Conservation (phyloP, 2,329 filamentous ascomycete genomes). For the Cephalotrichum gorgonifer region DNA sequence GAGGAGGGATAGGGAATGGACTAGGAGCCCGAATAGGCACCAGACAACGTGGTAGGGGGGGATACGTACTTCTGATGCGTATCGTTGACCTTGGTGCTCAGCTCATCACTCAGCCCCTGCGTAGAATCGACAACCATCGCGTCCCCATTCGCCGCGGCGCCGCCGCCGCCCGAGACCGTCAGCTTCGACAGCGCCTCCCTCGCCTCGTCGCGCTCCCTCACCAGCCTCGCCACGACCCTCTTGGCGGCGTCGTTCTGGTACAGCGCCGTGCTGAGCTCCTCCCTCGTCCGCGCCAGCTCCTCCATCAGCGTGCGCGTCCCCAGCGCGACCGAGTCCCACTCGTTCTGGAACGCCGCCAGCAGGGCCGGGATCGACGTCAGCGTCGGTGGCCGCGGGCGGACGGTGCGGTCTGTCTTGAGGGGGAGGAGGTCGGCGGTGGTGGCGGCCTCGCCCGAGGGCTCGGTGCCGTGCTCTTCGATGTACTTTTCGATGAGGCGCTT, state of each 20-base stretch:
- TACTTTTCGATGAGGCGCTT: conserved; percentile 92
- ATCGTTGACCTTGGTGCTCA: conserved; percentile 65
- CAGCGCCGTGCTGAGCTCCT: conserved; percentile 85
- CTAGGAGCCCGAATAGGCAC: no score
- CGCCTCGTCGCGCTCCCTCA: conserved; percentile 87
- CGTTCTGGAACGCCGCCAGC: conserved; percentile 90
- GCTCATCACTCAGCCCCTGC: conserved; percentile 60
- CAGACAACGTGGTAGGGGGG: no score
- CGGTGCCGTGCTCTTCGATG: conserved; percentile 84
- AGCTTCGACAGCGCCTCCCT: conserved; percentile 80
- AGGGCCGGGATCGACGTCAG: conserved; percentile 94
- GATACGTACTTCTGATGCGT: conserved; percentile 65
- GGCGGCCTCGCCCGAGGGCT: conserved; percentile 82
- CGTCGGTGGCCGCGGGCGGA: conserved; percentile 82
- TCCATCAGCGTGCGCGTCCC: conserved; percentile 88
- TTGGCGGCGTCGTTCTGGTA: conserved; percentile 98
- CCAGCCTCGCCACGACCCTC: conserved; percentile 81
- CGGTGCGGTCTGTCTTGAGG: conserved; percentile 71
- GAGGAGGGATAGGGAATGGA: background rate
- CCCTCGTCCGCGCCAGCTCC: conserved; percentile 78
- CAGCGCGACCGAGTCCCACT: conserved; percentile 90
- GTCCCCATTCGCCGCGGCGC: conserved; percentile 52
- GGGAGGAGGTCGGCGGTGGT: conserved; percentile 77
- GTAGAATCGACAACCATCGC: conserved; percentile 82
- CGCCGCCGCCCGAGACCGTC: conserved; percentile 50